Conservation (phyloP, 2,329 filamentous ascomycete genomes). For the Pseudonectria foliicola region DNA sequence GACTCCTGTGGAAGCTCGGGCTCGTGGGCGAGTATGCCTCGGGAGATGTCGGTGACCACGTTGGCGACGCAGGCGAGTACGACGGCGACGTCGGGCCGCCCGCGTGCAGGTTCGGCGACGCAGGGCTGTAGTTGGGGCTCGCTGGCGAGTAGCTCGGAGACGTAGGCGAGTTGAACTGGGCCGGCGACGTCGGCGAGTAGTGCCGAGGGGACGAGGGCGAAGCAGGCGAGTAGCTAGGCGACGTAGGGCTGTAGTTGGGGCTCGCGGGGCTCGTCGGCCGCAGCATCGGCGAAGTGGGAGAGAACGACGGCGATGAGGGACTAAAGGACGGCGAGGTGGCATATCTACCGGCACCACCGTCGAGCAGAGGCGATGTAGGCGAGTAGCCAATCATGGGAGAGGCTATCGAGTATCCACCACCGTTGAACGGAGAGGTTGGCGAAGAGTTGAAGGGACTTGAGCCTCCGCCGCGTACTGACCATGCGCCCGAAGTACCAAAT, state of each 20-base stretch:
- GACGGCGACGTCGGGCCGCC: slow-evolving; percentile 46
- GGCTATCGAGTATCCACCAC: slow-evolving; percentile 64
- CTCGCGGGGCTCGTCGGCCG: slow-evolving; percentile 48
- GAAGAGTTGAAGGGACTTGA: slow-evolving; percentile 70
- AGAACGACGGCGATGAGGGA: slow-evolving; percentile 57
- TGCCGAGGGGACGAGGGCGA: slow-evolving; percentile 50
- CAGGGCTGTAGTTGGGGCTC: slow-evolving; percentile 65
- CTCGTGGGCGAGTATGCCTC: slow-evolving; percentile 57
- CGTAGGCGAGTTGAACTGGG: slow-evolving; percentile 65
- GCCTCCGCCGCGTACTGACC: slow-evolving; percentile 50
- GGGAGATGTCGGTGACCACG: slow-evolving; percentile 69
- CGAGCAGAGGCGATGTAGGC: slow-evolving; percentile 64
- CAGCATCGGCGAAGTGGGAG: slow-evolving; percentile 53
- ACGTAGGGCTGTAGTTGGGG: slow-evolving; percentile 59
- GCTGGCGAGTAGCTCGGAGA: slow-evolving; percentile 67
- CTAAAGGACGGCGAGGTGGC: slow-evolving; percentile 57
- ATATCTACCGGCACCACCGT: slow-evolving; percentile 44
- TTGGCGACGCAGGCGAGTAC: slow-evolving; percentile 66
- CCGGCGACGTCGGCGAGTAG: slow-evolving; percentile 66
- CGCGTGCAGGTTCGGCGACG: slow-evolving; percentile 48
- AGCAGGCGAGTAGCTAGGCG: slow-evolving; percentile 57
- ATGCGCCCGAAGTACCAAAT: slow-evolving; percentile 56
- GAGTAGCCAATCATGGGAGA: slow-evolving; percentile 69
- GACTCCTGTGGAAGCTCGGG: slow-evolving; percentile 50
- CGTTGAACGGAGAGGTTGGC: slow-evolving; percentile 55